Evolutionary conservation across 179 eudicot genomes (phyloP), one percentile per base, ranked within the genome.

Genomic region (Beta macrorhiza): DNA sequence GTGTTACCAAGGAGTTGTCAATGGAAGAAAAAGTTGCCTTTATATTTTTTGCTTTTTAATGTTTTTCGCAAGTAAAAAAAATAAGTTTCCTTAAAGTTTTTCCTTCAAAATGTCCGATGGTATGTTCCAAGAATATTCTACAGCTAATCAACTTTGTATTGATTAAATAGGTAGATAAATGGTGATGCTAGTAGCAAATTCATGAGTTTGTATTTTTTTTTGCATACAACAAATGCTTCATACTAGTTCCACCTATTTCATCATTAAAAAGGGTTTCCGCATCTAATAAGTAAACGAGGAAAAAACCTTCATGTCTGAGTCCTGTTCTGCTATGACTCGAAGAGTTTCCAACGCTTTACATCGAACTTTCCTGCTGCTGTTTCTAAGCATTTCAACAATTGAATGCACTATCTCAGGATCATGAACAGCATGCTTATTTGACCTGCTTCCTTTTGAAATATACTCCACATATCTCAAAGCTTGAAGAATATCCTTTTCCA

Each of bases 341-440:
- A 97, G 97, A 71, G 97, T 94, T 87, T 90, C 92, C 81, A 97
- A 85, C 58, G 99, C 91, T 87, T 78, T 88, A 79, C 86, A 87
- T 58, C 98, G 91, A 78, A 94, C 97, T 78, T 81, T 87, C 16
- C 91, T 88, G 79, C 92, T 90, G 73, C 89, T 72, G 81, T 91
- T 92, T 89, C 88, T 91, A 83, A 94, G 81, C 89, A 91, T 83
- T 59, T 91, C 93, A 67, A 89, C 85, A 77, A 97, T 90, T 90
- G 89, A 78, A 29, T 89, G 92, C 74, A 97, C 87, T 61, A 92
- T 85, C 74, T 91, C 99, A 42, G 88, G 86, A 74, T 90, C 86
- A 73, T 90, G 91, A 79, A 97, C 89, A 65, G 82, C 89, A 84
- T 84, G 88, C 85, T 87, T 93, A 86, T 91, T 91, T 62, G 90